These are phyloP conservation scores for Chlamydomonas sphaeroides DNA, from an alignment of 139 green algal species.

Conservation along the genomic window DNA sequence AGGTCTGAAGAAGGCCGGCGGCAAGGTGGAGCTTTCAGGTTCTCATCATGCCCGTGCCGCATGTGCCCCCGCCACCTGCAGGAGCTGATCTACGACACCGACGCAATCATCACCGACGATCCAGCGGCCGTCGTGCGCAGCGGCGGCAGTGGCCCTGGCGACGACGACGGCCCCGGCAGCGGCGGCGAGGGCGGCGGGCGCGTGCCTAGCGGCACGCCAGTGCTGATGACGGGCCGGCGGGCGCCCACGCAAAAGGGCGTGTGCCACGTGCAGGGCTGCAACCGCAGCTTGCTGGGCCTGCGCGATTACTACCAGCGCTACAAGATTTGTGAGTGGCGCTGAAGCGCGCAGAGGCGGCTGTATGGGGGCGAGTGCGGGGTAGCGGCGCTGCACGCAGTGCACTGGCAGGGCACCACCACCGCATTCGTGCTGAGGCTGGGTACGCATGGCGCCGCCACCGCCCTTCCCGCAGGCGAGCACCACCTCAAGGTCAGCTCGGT, in stretches of 20 bases:
- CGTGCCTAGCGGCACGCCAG: neutral
- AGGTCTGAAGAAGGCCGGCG: no score
- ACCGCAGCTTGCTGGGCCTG: constrained; percentile 52
- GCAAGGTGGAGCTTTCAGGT: no score
- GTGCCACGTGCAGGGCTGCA: constrained; percentile 71
- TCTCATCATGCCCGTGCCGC: no score
- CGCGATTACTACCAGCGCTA: constrained; percentile 78
- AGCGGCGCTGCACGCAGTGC: no score
- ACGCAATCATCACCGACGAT: neutral
- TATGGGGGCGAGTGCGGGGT: no score
- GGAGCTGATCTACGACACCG: constrained; percentile 14
- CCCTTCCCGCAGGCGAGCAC: constrained; percentile 30
- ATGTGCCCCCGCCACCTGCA: no score
- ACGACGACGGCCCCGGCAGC: neutral
- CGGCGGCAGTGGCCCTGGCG: neutral
- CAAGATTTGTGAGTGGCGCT: constrained; percentile 66
- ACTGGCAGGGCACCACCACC: no score
- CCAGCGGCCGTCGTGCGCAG: neutral
- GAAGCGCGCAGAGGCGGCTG: no score
- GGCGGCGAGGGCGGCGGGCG: neutral
- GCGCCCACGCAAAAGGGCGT: constrained; percentile 36
- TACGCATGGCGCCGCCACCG: no score
- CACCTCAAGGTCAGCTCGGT: constrained; percentile 69
- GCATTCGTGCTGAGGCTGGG: no score
- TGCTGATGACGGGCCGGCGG: constrained; percentile 19